Percentiles rank a stretch among this genome's conserved stretches.
phyloP scores from a whole-genome alignment of 2,329 filamentous ascomycete species.

The Colletotrichum agaves region DNA sequence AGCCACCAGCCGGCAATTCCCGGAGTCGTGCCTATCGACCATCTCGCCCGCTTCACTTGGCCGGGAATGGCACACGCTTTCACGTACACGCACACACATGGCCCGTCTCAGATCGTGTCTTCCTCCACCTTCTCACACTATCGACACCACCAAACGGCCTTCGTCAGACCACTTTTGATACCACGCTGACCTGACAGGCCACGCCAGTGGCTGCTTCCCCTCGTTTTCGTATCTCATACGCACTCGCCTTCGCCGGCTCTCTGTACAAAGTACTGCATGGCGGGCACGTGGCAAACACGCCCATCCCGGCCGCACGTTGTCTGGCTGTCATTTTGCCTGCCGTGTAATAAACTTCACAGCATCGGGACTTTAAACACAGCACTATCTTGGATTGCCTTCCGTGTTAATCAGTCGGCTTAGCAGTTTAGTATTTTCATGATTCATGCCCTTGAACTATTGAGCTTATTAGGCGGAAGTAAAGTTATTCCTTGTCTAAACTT shows the following conservation, averaged over 20 bases:
- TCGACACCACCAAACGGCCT: conserved; percentile 3
- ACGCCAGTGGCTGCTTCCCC: conserved; percentile 26
- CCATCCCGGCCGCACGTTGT: conserved; percentile 5
- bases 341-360: background rate
- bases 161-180: conserved; percentile 30
- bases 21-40: background rate
- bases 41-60: background rate
- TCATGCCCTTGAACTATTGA: background rate
- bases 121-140: conserved; percentile 6
- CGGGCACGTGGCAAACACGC: conserved; percentile 32
- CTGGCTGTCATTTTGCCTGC: conserved; percentile 2
- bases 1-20: conserved; percentile 14
- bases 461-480: conserved; percentile 3
- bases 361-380: background rate
- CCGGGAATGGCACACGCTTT: conserved; percentile 11
- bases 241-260: background rate
- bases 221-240: conserved; percentile 1
- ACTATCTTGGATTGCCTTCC: background rate
- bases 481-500: background rate
- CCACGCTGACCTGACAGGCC: conserved; percentile 7
- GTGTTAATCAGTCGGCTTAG: background rate
- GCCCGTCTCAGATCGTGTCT: conserved; percentile 16
- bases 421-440: background rate
- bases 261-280: conserved; percentile 18
- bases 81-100: conserved; percentile 6